These are phyloP conservation scores for Colletotrichum aenigma DNA, from an alignment of 2,329 filamentous ascomycete genomes.

Conservation along the genomic window DNA sequence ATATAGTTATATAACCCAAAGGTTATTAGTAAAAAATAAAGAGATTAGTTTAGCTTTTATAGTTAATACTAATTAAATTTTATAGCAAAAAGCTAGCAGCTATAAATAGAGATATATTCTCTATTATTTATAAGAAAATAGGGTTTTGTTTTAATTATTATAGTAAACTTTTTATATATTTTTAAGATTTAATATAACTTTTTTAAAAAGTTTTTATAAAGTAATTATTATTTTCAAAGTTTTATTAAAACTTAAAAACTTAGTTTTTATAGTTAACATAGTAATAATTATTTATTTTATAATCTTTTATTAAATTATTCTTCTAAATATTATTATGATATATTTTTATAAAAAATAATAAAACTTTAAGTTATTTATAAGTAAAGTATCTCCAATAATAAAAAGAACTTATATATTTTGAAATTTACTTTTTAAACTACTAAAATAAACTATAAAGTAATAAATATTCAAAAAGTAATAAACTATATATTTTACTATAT, in stretches of 20 bases:
- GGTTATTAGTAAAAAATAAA: too few relatives aligned
- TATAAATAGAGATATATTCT: not conserved
- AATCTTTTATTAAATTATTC: not conserved
- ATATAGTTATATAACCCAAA: too few relatives aligned
- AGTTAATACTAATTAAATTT: too few relatives aligned
- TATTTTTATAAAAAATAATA: not conserved
- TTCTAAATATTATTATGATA: not conserved
- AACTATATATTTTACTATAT: too few relatives aligned
- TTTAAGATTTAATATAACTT: not conserved
- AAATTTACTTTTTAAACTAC: too few relatives aligned
- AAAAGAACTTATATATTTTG: rapidly evolving
- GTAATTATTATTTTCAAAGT: not conserved
- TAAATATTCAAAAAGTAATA: too few relatives aligned
- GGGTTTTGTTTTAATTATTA: not conserved
- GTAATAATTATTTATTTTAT: not conserved
- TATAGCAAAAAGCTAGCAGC: too few relatives aligned
- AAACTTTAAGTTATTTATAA: not conserved
- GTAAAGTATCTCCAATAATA: not conserved
- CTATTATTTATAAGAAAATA: not conserved
- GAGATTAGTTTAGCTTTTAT: too few relatives aligned
- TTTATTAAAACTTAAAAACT: too few relatives aligned
- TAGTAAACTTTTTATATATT: not conserved
- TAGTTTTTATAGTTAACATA: not conserved
- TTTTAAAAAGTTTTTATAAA: not conserved
- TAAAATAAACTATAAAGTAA: too few relatives aligned